phyloP scores from a whole-genome alignment of 2,329 filamentous ascomycete genomes.

The Trematosphaeria pertusa region DNA sequence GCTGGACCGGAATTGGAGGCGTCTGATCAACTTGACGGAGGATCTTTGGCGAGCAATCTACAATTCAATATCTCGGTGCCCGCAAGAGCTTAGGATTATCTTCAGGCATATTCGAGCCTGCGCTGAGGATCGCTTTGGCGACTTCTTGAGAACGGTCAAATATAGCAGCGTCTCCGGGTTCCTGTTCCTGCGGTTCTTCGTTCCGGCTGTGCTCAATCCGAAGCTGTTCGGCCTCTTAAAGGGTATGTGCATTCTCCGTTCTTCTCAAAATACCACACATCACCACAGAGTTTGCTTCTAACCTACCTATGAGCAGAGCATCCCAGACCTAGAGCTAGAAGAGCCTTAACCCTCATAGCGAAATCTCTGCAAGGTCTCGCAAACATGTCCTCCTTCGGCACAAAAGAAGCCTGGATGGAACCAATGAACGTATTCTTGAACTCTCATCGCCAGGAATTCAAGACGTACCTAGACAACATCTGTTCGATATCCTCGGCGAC shows the following conservation, averaged over 20 bases:
- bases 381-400: constrained; percentile 89
- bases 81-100: constrained; percentile 81
- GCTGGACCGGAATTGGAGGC: constrained; percentile 81
- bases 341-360: constrained; percentile 88
- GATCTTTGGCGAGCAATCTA: constrained; percentile 87
- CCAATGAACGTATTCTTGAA: constrained; percentile 92
- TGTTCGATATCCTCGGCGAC: constrained; percentile 79
- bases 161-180: constrained; percentile 97
- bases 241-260: constrained; percentile 55
- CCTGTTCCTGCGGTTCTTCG: constrained; percentile 92
- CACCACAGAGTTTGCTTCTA: not conserved
- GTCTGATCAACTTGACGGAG: constrained; percentile 76
- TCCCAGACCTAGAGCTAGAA: constrained; percentile 80
- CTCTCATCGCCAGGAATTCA: constrained; percentile 78
- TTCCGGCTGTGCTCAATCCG: constrained; percentile 92
- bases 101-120: constrained; percentile 92
- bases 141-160: constrained; percentile 85
- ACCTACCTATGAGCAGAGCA: constrained; percentile 65
- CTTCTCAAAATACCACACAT: not conserved
- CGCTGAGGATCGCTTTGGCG: constrained; percentile 92
- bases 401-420: constrained; percentile 98
- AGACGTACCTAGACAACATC: constrained; percentile 83
- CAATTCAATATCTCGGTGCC: constrained; percentile 75
- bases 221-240: constrained; percentile 88
- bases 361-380: constrained; percentile 91